phyloP scores from a whole-genome alignment of 768 basidiomycete species.

The Amanita thiersii region DNA sequence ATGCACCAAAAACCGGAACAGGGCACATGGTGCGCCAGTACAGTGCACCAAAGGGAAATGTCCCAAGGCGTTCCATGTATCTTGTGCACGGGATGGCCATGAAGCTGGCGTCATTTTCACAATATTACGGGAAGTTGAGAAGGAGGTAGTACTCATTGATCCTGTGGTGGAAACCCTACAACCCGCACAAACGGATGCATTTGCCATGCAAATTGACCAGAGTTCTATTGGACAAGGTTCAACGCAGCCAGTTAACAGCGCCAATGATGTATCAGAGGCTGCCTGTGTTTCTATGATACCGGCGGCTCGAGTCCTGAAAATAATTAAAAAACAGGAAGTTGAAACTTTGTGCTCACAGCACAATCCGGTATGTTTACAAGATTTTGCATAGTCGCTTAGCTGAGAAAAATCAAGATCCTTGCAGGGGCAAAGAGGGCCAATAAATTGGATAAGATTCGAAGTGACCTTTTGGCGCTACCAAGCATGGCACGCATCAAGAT shows the following conservation, averaged over 20 bases:
- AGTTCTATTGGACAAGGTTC: conserved; percentile 3
- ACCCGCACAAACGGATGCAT: conserved; percentile 6
- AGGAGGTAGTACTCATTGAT: conserved; percentile 68
- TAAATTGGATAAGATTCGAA: conserved; percentile 66
- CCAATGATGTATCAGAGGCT: not conserved
- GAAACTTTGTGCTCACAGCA: conserved; percentile 81
- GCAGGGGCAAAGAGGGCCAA: conserved; percentile 67
- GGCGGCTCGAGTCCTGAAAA: conserved; percentile 41
- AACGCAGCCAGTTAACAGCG: conserved; percentile 2
- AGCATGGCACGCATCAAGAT: conserved; percentile 76
- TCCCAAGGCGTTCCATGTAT: conserved; percentile 87
- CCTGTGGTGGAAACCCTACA: conserved; percentile 14
- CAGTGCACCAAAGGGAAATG: conserved; percentile 96
- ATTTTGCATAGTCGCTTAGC: not conserved
- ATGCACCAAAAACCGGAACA: conserved; percentile 62
- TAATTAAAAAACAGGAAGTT: conserved; percentile 66
- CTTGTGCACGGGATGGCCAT: conserved; percentile 65
- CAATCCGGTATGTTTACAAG: conserved; percentile 65
- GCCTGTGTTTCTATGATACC: conserved; percentile 5
- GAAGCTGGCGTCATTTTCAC: conserved; percentile 48
- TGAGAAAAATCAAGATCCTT: conserved; percentile 41
- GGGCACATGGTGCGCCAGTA: conserved; percentile 72
- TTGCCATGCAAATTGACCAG: conserved; percentile 24
- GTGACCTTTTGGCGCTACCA: conserved; percentile 62
- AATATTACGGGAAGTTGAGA: conserved; percentile 65